Evolutionary conservation across 306 rosid genomes (phyloP).

Genomic region (Inga leiocalycina): DNA sequence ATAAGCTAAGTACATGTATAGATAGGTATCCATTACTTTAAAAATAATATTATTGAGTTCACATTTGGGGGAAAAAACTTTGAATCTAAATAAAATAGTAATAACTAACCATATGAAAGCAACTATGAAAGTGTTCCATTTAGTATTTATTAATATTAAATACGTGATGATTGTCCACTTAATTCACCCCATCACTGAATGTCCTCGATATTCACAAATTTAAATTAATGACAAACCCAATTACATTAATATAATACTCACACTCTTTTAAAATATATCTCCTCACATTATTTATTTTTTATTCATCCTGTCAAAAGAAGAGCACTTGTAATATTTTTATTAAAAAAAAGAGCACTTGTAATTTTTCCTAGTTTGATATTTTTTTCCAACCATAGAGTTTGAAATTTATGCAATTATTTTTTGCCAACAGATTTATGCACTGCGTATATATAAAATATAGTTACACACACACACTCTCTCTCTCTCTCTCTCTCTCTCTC

Average conservation of each 20-base stretch:
- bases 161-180: not conserved
- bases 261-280: not conserved
- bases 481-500: too few species aligned
- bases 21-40: not conserved
- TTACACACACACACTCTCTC: too few species aligned
- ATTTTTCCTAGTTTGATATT: not conserved
- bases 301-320: not conserved
- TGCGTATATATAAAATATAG: too few species aligned
- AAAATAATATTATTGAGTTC: not conserved
- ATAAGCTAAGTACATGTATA: not conserved
- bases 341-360: not conserved
- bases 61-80: not conserved
- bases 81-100: not conserved
- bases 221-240: not conserved
- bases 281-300: not conserved
- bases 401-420: not conserved
- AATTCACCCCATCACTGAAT: not conserved
- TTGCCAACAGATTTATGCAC: too few species aligned
- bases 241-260: not conserved
- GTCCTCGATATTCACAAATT: not conserved
- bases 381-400: not conserved
- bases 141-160: not conserved
- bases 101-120: not conserved
- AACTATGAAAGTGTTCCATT: conserved; percentile 1
- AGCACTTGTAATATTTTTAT: not conserved